phyloP scores from a whole-genome alignment of 1,284 basidiomycete species.

The Ceratobasidium sp. region DNA sequence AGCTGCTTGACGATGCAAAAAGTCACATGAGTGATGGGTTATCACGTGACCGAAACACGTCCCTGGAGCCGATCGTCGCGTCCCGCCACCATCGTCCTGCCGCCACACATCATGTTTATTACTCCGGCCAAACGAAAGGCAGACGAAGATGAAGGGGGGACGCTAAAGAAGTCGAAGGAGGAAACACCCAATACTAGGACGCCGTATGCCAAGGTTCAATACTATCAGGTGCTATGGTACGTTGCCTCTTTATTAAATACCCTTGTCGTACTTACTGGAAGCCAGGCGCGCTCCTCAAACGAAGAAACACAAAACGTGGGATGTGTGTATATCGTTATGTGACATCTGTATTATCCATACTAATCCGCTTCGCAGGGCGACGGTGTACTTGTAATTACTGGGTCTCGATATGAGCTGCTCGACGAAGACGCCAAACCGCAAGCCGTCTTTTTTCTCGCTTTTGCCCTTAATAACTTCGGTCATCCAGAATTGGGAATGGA shows the following conservation, averaged over 20 bases:
- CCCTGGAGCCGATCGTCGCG: not conserved
- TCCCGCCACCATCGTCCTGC: not conserved
- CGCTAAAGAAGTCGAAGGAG: conserved; percentile 7
- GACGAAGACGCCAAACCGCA: conserved; percentile 69
- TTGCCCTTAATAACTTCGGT: conserved; percentile 11
- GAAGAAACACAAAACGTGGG: conserved; percentile 57
- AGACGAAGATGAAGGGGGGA: not conserved
- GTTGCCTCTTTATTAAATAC: not conserved
- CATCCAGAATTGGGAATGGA: conserved; percentile 45
- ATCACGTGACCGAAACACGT: not conserved
- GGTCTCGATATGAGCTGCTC: conserved; percentile 34
- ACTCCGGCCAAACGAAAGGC: conserved; percentile 32
- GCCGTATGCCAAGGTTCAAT: conserved; percentile 11
- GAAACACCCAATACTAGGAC: not conserved
- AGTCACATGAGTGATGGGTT: too few relatives aligned
- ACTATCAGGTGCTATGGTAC: conserved; percentile 34
- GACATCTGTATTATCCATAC: conserved; percentile 15
- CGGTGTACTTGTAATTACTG: conserved; percentile 38
- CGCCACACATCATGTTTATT: conserved; percentile 22
- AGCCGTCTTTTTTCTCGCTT: conserved; percentile 41
- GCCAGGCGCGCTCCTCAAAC: conserved; percentile 50
- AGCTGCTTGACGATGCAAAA: too few relatives aligned
- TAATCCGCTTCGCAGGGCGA: conserved; percentile 26
- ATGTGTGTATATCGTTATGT: conserved; percentile 44
- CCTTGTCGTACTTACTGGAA: not conserved